Conservation (phyloP, 306 rosid genomes). For the Sicyos edulis region DNA sequence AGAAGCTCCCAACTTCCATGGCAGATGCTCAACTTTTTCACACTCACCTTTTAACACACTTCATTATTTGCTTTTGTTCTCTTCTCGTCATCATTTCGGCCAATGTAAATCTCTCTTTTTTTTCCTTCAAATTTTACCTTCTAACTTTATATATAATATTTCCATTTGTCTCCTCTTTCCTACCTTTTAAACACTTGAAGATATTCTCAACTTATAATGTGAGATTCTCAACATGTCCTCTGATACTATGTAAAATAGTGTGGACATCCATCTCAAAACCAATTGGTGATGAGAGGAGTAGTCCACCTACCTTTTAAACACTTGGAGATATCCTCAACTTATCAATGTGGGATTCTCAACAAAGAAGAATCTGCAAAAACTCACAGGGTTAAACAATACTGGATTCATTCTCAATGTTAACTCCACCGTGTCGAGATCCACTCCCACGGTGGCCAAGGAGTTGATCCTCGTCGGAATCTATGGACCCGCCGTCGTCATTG, state of each 20-base stretch:
- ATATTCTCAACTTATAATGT: no score
- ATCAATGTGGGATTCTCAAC: no score
- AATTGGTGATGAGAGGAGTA: no score
- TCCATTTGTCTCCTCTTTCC: no score
- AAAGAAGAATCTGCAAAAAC: conserved; percentile 32
- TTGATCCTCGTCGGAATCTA: conserved; percentile 36
- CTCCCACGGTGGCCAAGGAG: conserved; percentile 38
- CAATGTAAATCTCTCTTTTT: conserved; percentile 18
- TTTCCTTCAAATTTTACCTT: not conserved
- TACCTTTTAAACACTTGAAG: no score
- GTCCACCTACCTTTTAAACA: no score
- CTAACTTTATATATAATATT: no score
- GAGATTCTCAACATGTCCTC: no score
- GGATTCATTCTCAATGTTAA: conserved; percentile 31
- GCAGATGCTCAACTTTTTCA: conserved; percentile 12
- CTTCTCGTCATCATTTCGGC: not conserved
- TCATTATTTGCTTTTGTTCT: not conserved
- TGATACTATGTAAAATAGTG: no score
- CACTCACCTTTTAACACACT: not conserved
- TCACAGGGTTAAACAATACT: conserved; percentile 39
- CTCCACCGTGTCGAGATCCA: conserved; percentile 41
- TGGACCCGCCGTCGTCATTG: conserved; percentile 52
- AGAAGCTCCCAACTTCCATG: conserved; percentile 17
- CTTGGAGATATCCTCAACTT: no score
- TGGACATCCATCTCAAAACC: no score